Evolutionary conservation across 208 protist genomes (phyloP), one percentile per base, ranked within the genome.

Genomic region (Crithidia expoeki): DNA sequence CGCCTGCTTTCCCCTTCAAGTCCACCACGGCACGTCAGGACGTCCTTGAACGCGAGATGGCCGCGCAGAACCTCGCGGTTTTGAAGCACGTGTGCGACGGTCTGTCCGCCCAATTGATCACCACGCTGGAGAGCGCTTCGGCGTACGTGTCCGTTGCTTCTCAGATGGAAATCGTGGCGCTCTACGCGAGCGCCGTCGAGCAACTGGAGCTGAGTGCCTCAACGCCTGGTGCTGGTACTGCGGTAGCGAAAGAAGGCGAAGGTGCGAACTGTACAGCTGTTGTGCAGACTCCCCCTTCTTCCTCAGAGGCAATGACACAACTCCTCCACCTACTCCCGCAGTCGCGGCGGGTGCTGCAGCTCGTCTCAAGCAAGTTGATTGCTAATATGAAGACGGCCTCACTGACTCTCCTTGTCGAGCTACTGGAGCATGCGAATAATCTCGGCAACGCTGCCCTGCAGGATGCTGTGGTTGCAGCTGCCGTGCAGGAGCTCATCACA

Each of bases 381-480:
- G 69, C 87, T 0, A 78, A 79, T 30, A 66, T 68, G 36, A 62
- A 74, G 38, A 34, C 25, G 12, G 65, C 79, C 19, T 81, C 88
- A 6, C 68, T 82, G 32, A 25, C 44, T 0, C 69, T 92, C 62
- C 75, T 95, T 19, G 53, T 92, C n/a, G 71, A 55, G 30, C 61
- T 93, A 42, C 76, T 95, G 63, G 76, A 93, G 71, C 78, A 86
- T 21, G 83, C 72, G 34, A 80, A 83, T 60, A 61, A 32, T 30
- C 72, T 95, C n/a, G 86, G 85, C n/a, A 60, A 44, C 27, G 64
- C 44, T 14, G 75, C 86, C 33, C 21, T 96, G 59, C 69, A 74
- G 23, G 86, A 96, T 58, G 84, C 86, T 2, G 77, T 81, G 16
- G 83, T 94, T 4, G 79, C 79, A 9, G 85, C 86, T 16, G 75